These are phyloP conservation scores for Pelargonium citronellum DNA, from an alignment of 441 rosid species.

Conservation along the genomic window DNA sequence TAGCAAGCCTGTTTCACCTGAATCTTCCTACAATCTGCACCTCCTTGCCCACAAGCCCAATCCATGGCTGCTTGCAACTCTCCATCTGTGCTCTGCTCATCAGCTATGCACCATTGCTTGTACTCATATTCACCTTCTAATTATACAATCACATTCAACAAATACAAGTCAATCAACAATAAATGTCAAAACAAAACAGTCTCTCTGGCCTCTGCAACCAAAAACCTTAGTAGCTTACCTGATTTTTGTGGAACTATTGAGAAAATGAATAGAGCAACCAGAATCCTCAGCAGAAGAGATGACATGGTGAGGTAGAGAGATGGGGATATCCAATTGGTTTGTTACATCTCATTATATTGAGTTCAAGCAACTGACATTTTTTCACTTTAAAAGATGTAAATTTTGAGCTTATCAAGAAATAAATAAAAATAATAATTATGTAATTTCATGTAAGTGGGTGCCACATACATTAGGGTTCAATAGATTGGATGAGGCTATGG, in stretches of 20 bases:
- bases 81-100: slow-evolving; percentile 47
- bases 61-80: slow-evolving; percentile 46
- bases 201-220: too few relatives aligned
- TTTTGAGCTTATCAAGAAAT: too few relatives aligned
- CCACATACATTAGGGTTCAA: too few relatives aligned
- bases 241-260: slow-evolving; percentile 30
- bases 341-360: too few relatives aligned
- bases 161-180: background rate
- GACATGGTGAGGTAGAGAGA: slow-evolving; percentile 33
- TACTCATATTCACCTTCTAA: too few relatives aligned
- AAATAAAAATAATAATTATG: too few relatives aligned
- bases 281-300: slow-evolving; percentile 32
- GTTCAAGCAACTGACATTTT: too few relatives aligned
- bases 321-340: slow-evolving; percentile 6
- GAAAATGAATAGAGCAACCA: slow-evolving; percentile 34
- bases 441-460: too few relatives aligned
- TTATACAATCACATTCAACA: background rate
- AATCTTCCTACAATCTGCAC: slow-evolving; percentile 47
- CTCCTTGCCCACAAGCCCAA: slow-evolving; percentile 63
- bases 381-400: too few relatives aligned
- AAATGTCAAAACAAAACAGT: too few relatives aligned
- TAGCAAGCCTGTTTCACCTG: slow-evolving; percentile 38
- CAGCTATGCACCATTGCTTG: slow-evolving; percentile 59
- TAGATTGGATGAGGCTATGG: too few relatives aligned
- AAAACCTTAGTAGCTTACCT: slow-evolving; percentile 23